A percentile compares a stretch with the other conserved stretches of the same genome.
phyloP scores from a whole-genome alignment of 148 eudicot species.

The Camellia lanceoleosa region DNA sequence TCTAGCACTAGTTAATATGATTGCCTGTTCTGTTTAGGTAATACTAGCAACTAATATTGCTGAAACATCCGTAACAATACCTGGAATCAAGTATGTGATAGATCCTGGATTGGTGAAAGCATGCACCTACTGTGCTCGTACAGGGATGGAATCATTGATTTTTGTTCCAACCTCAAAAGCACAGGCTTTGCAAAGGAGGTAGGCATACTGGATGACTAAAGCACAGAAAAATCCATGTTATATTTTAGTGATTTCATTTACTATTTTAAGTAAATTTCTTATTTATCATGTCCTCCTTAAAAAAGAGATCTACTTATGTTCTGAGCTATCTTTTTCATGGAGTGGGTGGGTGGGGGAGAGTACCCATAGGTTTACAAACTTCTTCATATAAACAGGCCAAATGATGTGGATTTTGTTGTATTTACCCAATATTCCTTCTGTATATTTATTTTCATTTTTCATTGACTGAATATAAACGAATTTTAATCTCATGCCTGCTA shows the following conservation, averaged over 20 bases:
- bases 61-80: constrained; percentile 95
- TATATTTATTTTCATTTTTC: background rate
- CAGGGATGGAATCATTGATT: constrained; percentile 73
- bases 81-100: constrained; percentile 93
- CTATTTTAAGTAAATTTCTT: background rate
- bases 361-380: background rate
- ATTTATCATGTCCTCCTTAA: background rate
- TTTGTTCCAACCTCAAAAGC: constrained; percentile 90
- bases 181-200: constrained; percentile 98
- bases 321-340: background rate
- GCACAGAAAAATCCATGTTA: background rate
- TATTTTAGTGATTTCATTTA: background rate
- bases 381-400: background rate
- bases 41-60: constrained; percentile 98
- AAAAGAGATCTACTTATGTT: background rate
- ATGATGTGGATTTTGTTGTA: constrained; percentile 8
- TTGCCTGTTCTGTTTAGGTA: constrained; percentile 46
- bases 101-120: constrained; percentile 98
- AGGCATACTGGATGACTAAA: constrained; percentile 10
- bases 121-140: constrained; percentile 66
- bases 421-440: background rate
- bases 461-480: background rate
- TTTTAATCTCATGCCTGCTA: background rate
- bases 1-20: constrained; percentile 7
- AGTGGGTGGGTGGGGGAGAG: background rate